Base-by-base conservation (phyloP, 2,329 filamentous ascomycete genomes). In the Penicillium sp. region DNA sequence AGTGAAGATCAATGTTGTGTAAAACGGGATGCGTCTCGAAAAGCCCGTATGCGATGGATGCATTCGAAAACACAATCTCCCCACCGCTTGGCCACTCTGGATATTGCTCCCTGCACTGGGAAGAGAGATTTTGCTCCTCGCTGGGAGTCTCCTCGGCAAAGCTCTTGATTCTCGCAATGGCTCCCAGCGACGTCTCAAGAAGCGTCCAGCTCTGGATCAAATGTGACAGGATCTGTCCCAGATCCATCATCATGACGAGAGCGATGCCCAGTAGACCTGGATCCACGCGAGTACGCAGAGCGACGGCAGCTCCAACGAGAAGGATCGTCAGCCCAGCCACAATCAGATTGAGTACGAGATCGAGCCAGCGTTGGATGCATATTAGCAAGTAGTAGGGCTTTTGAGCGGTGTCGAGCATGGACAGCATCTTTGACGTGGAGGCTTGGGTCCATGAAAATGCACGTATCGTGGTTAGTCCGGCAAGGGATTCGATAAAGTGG, bases 151-250 rank as follows among this genome's bases (percentile, higher is more conserved):
- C 67, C 36, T 58, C 62, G 20, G 67, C 64, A 27, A 79, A 78
- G 5, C 68, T 68, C 48, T 74, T 74, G 43, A 79, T 68, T 14
- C 78, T 65, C 1, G 71, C 63, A n/a, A 81, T 68, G 2, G 76
- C 75, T 7, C 77, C 77, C 25, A 81, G 67, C 10, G 71, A 70
- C 0, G 75, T 80, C 50, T 81, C 78, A 3, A 80, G 59, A 11
- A 67, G 60, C 0, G 76, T 79, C 75, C 76, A 80, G 20, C 64
- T 68, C 17, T 63, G 56, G 17, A 76, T 65, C 11, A 77, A 56
- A 4, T 68, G 48, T 23, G 69, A 69, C 26, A 77, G 54, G 33
- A 60, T 63, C 25, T 65, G 57, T 9, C 68, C 72, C 37, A 77
- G 70, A 2, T 64, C 51, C 14, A 76, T 64, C 25, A 75, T 64